A percentile compares a stretch with the other conserved stretches of the same genome.
These are phyloP conservation scores for Botrytis paeoniae DNA, from an alignment of 2,329 filamentous ascomycete species.

Conservation along the genomic window DNA sequence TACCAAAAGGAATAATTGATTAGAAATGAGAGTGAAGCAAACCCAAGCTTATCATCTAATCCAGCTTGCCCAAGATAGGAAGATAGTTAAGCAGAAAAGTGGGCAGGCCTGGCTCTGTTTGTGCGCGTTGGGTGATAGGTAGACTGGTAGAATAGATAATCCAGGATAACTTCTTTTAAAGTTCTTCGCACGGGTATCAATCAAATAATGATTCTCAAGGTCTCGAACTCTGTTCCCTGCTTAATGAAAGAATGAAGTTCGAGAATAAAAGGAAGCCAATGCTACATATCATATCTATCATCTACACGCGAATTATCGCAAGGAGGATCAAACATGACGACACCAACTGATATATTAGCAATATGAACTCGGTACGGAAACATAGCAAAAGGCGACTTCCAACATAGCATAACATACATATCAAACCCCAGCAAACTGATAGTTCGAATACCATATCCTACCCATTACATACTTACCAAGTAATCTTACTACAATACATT, in stretches of 20 bases:
- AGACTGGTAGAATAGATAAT: not conserved
- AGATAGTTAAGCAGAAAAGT: conserved; percentile 1
- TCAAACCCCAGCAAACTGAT: not conserved
- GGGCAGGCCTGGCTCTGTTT: not conserved
- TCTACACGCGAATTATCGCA: too few relatives aligned
- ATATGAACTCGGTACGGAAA: not conserved
- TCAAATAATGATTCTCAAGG: not conserved
- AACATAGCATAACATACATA: not conserved
- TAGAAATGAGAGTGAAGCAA: not conserved
- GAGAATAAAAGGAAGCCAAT: not conserved
- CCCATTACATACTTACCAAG: not conserved
- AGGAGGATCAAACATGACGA: not conserved
- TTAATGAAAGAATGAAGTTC: not conserved
- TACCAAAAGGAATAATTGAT: not conserved
- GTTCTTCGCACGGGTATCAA: not conserved
- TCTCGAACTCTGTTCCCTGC: not conserved
- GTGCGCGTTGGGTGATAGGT: not conserved
- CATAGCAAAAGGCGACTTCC: not conserved
- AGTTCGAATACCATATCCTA: not conserved
- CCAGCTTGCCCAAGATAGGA: not conserved
- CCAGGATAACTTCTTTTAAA: not conserved
- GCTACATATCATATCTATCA: not conserved
- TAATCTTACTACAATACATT: not conserved
- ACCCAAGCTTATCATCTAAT: not conserved
- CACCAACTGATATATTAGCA: not conserved